Evolutionary conservation across 164 flowering plant species (phyloP).

Genomic region (Liquidambar formosana): DNA sequence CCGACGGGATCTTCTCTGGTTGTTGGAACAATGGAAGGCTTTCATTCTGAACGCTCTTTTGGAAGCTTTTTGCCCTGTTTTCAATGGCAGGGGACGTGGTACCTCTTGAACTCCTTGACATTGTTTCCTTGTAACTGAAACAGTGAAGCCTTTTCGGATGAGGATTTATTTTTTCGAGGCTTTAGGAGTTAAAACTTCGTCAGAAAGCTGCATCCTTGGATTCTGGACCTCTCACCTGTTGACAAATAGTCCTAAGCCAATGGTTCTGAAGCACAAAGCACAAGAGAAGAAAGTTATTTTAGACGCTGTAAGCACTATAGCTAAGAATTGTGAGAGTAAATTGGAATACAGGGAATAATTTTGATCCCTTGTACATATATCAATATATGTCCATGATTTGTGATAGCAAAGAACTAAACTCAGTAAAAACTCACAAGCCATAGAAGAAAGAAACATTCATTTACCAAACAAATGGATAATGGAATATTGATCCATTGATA

Average conservation of each 20-base stretch:
- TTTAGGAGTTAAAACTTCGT: conserved; percentile 33
- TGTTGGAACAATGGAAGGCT: conserved; percentile 40
- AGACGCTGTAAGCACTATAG: not conserved
- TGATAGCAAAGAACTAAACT: too few relatives aligned
- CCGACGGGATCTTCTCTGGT: conserved; percentile 55
- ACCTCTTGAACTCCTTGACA: conserved; percentile 22
- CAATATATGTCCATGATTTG: too few relatives aligned
- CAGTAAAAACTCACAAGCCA: too few relatives aligned
- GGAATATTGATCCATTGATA: too few relatives aligned
- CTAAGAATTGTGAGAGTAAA: not conserved
- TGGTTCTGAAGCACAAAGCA: not conserved
- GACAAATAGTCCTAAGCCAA: not conserved
- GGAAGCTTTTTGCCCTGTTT: conserved; percentile 33
- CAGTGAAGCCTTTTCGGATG: conserved; percentile 20
- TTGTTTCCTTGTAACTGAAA: conserved; percentile 36
- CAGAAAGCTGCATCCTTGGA: conserved; percentile 31
- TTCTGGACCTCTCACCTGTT: conserved; percentile 39
- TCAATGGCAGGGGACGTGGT: conserved; percentile 22
- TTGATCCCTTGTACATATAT: too few relatives aligned
- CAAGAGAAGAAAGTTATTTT: not conserved
- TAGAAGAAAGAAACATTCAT: too few relatives aligned
- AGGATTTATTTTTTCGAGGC: conserved; percentile 46
- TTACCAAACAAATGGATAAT: too few relatives aligned
- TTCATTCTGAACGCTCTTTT: conserved; percentile 46
- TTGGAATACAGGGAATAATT: too few relatives aligned